phyloP scores from a whole-genome alignment of 441 rosid species.

The Geranium incanum region DNA sequence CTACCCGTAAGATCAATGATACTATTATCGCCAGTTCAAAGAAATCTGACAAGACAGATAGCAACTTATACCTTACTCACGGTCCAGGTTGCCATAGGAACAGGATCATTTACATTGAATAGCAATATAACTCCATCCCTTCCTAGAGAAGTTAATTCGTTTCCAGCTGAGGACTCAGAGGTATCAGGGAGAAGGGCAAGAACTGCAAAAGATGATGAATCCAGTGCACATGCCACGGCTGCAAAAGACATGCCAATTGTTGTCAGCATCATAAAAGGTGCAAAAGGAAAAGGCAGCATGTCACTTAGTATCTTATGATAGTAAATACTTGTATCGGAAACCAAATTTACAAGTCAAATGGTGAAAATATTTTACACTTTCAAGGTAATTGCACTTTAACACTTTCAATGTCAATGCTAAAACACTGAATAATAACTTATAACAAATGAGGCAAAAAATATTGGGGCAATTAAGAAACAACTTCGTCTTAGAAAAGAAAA shows the following conservation, averaged over 20 bases:
- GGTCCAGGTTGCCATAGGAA: conserved; percentile 24
- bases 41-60: background rate
- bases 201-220: conserved; percentile 22
- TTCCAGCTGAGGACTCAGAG: background rate
- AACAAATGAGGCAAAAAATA: background rate
- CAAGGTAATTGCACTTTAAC: background rate
- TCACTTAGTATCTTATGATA: background rate
- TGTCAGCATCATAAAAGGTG: background rate
- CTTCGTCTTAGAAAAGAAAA: conserved; percentile 5
- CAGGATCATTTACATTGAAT: conserved; percentile 17
- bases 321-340: background rate
- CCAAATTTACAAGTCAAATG: background rate
- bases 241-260: conserved; percentile 6
- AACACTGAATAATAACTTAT: background rate
- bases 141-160: conserved; percentile 17
- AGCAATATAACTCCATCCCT: conserved; percentile 23
- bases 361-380: background rate
- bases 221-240: conserved; percentile 20
- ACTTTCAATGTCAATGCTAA: background rate
- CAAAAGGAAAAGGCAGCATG: background rate
- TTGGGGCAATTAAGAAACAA: background rate
- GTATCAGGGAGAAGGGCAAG: conserved; percentile 23
- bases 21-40: background rate
- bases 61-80: conserved; percentile 20
- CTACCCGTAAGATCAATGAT: background rate